These are phyloP conservation scores for Tolypocladium nubicola DNA, from an alignment of 2,329 filamentous ascomycete genomes.

Conservation along the genomic window DNA sequence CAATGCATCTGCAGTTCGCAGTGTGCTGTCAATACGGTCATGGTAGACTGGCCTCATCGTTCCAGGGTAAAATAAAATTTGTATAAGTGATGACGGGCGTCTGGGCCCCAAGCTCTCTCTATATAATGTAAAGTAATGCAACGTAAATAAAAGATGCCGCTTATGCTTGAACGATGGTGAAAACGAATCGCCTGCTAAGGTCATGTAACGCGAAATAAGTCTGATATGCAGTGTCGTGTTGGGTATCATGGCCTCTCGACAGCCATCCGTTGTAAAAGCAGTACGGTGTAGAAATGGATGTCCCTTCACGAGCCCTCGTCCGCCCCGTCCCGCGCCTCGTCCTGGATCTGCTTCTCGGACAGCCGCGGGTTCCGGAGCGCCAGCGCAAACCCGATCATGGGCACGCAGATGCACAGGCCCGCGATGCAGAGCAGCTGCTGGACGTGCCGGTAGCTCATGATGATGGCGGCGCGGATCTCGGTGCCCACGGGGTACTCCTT, in stretches of 20 bases:
- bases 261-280: not conserved
- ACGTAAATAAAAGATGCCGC: not conserved
- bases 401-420: conserved; percentile 34
- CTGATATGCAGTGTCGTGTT: not conserved
- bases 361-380: conserved; percentile 31
- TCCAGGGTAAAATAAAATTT: not conserved
- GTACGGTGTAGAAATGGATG: not conserved
- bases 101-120: not conserved
- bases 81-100: not conserved
- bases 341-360: conserved; percentile 22
- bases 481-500: conserved; percentile 29
- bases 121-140: not conserved
- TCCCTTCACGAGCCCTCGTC: not conserved
- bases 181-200: not conserved
- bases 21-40: too few species aligned
- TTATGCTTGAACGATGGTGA: not conserved
- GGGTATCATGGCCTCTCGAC: not conserved
- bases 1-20: not conserved
- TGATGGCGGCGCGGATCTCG: conserved; percentile 30
- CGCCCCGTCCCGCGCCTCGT: conserved; percentile 4
- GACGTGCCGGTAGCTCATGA: conserved; percentile 31
- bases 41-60: not conserved
- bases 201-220: not conserved
- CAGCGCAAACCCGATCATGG: conserved; percentile 33
- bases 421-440: conserved; percentile 34